A percentile compares a stretch with the other conserved stretches of the same genome.
These are phyloP conservation scores for Backusella luteola DNA, from an alignment of 192 early-diverging fungal genomes.

Conservation along the genomic window DNA sequence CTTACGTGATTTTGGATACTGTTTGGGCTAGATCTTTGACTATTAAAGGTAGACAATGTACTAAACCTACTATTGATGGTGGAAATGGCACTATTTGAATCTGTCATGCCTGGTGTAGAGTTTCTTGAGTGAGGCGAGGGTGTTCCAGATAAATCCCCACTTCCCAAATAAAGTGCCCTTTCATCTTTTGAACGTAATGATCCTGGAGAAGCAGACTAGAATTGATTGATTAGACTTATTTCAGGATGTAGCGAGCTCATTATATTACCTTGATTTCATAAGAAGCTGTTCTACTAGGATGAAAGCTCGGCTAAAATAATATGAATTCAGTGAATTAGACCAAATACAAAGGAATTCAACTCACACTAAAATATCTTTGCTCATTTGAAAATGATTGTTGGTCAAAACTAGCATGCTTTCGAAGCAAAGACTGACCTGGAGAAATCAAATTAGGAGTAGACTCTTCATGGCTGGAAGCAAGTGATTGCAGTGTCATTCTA, in stretches of 20 bases:
- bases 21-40: background rate
- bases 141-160: background rate
- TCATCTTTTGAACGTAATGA: background rate
- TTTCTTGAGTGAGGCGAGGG: background rate
- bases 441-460: background rate
- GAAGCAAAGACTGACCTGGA: background rate
- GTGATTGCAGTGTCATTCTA: background rate
- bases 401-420: background rate
- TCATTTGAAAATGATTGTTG: background rate
- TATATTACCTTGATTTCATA: background rate
- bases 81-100: background rate
- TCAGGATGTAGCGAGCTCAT: background rate
- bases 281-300: slow-evolving; percentile 14
- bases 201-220: background rate
- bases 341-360: background rate
- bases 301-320: slow-evolving; percentile 5
- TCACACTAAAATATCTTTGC: slow-evolving; percentile 10
- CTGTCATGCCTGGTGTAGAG: background rate
- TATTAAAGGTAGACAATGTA: background rate
- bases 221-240: background rate
- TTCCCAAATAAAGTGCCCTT: background rate
- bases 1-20: background rate
- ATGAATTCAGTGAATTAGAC: too few relatives aligned
- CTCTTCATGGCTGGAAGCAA: background rate
- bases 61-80: slow-evolving; percentile 11